Base-by-base conservation (phyloP, 164 flowering plant genomes). In the Malania oleifera region DNA sequence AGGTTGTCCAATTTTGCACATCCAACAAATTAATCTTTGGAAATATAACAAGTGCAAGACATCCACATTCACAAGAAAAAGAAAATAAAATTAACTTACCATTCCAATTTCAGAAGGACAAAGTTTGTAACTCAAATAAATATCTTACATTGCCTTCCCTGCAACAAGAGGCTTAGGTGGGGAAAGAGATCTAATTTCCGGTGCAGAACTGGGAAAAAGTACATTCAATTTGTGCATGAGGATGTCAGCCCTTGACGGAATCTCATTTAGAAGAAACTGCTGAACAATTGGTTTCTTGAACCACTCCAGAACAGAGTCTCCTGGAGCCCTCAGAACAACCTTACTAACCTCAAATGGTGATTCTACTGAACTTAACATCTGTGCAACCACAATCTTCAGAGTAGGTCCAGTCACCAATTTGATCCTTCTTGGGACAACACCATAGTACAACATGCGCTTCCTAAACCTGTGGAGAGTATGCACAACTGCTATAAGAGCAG, bases 281-380 rank as follows among this genome's bases (percentile, higher is more conserved):
- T 88, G 99, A 47, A 93, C 99, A 53, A 93, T 88, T 7, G 97
- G 97, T 59, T 93, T 93, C 78, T 93, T 93, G 60, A 90, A 93
- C 98, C 98, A 93, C 61, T 90, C 97, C 78, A 88, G 73, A 0
- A 90, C 86, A 19, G 95, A 78, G 57, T 90, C 95, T 47, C 97
- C 99, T 0, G 98, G 92, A 15, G 91, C 89, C 66, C 99, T 82
- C 62, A 93, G 61, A 62, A 93, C 97, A 56, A 93, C 97, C 75
- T 93, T 90, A 60, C 96, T 83, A n/a, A 93, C 99, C 79, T 93
- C 99, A 65, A 90, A 93, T 48, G 99, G 99, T 9, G 97, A 93
- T 57, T 86, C 95, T 25, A 93, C 88, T 0, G 97, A 80, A 72
- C 83, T 79, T 59, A 90, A 66, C 74, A 86, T 79, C 74, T 90